A percentile compares a stretch with the other conserved stretches of the same genome.
Conservation (phyloP, 2,329 filamentous ascomycete genomes). For the Coniochaeta ligniaria region DNA sequence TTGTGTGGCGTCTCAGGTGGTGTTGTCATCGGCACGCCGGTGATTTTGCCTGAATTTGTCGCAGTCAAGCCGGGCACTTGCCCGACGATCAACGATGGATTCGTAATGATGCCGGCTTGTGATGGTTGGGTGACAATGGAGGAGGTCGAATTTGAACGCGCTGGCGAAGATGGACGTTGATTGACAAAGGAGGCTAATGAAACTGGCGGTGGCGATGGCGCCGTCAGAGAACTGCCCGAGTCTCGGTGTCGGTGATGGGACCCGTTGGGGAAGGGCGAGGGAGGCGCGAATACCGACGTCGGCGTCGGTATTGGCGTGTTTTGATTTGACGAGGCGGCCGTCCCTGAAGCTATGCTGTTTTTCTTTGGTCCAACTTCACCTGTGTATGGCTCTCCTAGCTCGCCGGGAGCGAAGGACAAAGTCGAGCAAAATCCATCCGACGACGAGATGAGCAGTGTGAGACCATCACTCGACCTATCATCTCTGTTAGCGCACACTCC, state of each 20-base stretch:
- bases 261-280: conserved; percentile 47
- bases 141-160: conserved; percentile 78
- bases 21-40: conserved; percentile 69
- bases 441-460: conserved; percentile 79
- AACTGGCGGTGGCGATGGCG: conserved; percentile 50
- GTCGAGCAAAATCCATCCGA: conserved; percentile 97
- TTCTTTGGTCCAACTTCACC: conserved; percentile 54
- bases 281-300: conserved; percentile 53
- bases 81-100: conserved; percentile 71
- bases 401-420: conserved; percentile 73
- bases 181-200: conserved; percentile 43
- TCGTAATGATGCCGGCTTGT: conserved; percentile 55
- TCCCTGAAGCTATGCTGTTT: conserved; percentile 28
- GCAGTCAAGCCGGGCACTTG: conserved; percentile 72
- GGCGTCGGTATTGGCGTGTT: conserved; percentile 67
- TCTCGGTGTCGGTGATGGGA: conserved; percentile 48
- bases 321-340: conserved; percentile 46
- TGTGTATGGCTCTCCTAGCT: conserved; percentile 76
- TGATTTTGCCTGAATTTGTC: conserved; percentile 57
- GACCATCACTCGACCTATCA: conserved; percentile 40
- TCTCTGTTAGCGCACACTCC: background rate
- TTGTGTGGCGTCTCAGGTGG: conserved; percentile 81
- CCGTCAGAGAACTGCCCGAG: conserved; percentile 49
- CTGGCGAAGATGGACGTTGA: conserved; percentile 67
- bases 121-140: conserved; percentile 65